Conservation (phyloP, 2,329 filamentous ascomycete genomes). For the Coniochaeta sp. region DNA sequence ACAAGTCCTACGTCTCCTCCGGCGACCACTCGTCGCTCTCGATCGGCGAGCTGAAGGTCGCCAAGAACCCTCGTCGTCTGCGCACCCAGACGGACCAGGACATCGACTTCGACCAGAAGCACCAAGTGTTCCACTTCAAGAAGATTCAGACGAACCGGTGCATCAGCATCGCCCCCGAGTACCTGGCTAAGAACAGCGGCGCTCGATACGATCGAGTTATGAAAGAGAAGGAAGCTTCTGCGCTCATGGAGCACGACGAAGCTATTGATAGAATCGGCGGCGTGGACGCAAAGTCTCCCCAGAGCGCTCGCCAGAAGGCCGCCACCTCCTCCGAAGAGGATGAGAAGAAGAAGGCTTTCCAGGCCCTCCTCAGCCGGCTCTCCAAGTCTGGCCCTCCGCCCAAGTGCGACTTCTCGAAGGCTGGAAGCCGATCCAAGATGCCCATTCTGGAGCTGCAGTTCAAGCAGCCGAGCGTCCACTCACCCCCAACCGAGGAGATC, state of each 20-base stretch:
- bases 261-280: slow-evolving; percentile 3
- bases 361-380: not conserved
- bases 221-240: slow-evolving; percentile 3
- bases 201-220: slow-evolving; percentile 1
- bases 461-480: not conserved
- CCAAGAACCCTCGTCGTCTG: slow-evolving; percentile 2
- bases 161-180: slow-evolving; percentile 1
- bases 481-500: not conserved
- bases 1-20: slow-evolving; percentile 6
- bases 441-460: not conserved
- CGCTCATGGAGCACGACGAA: slow-evolving; percentile 1
- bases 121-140: not conserved
- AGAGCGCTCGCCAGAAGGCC: not conserved
- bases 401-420: not conserved
- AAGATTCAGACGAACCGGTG: not conserved
- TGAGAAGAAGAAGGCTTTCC: not conserved
- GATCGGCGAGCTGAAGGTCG: slow-evolving; percentile 4
- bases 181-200: not conserved
- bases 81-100: slow-evolving; percentile 1
- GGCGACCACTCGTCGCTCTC: not conserved
- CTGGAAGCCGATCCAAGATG: not conserved
- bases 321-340: not conserved
- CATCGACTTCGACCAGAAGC: slow-evolving; percentile 2
- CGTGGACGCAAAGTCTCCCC: not conserved
- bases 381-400: not conserved